These are phyloP conservation scores for Populus pruinosa DNA, from an alignment of 345 rosid species.

Conservation along the genomic window DNA sequence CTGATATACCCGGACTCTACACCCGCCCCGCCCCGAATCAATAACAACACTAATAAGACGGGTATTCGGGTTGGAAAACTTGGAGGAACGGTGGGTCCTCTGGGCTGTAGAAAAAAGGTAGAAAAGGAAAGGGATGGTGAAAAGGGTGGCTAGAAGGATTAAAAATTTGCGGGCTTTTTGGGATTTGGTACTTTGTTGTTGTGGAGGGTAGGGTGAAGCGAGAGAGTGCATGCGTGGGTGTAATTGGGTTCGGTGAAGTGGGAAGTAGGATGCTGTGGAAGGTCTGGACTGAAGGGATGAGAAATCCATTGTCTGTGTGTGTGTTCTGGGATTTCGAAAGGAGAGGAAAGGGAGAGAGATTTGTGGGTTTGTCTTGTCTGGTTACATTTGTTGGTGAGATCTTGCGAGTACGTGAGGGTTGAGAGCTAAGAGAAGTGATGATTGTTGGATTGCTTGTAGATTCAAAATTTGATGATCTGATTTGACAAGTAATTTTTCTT, in stretches of 20 bases:
- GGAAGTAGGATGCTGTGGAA: slow-evolving; percentile 32
- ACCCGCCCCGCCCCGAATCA: slow-evolving; percentile 20
- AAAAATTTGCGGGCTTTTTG: slow-evolving; percentile 21
- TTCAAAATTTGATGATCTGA: too few relatives aligned
- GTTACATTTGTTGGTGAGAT: not conserved
- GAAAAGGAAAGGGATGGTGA: slow-evolving; percentile 37
- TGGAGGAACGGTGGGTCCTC: slow-evolving; percentile 37
- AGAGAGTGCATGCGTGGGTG: slow-evolving; percentile 47
- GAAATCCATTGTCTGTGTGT: slow-evolving; percentile 25
- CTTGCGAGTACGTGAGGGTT: not conserved
- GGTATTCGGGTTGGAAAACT: slow-evolving; percentile 29
- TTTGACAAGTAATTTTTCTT: too few relatives aligned
- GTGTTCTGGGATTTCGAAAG: not conserved
- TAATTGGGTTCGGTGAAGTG: slow-evolving; percentile 49
- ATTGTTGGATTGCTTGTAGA: too few relatives aligned
- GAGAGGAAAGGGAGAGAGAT: not conserved
- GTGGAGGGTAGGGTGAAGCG: slow-evolving; percentile 9
- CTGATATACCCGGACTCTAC: slow-evolving; percentile 34
- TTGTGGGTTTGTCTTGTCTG: too few relatives aligned
- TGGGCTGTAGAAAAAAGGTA: slow-evolving; percentile 40
- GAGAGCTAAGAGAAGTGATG: not conserved
- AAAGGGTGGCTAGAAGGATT: slow-evolving; percentile 24
- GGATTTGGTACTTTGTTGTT: not conserved
- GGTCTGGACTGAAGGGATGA: slow-evolving; percentile 31
- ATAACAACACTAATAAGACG: slow-evolving; percentile 28